Base-by-base conservation (phyloP, 2,329 filamentous ascomycete species). In the Sclerotinia trifoliorum region DNA sequence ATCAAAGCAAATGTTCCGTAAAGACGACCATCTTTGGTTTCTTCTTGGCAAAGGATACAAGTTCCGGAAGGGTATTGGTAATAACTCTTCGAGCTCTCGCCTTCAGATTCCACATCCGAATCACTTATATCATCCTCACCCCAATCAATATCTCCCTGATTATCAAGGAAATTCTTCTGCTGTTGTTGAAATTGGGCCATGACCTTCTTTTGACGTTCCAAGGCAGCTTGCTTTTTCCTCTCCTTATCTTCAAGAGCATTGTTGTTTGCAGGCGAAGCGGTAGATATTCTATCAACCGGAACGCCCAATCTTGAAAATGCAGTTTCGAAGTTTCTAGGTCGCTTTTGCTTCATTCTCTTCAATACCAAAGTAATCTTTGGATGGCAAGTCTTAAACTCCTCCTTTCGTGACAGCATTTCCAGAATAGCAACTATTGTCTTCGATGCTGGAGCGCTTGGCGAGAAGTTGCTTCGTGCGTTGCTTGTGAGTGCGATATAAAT, bases 121-220 rank as follows among this genome's bases (percentile, higher is more conserved):
- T 92, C 86, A 58, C 95, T 90, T 35, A 88, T 84, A 51, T 91
- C 92, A 63, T 93, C 86, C 69, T 95, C 91, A 19, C 92, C 93
- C 91, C 93, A 97, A 78, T 97, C 91, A 70, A 97, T 86, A 54
- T 89, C 85, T n/a, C 87, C 90, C 78, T 97, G 94, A 72, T 90
- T 95, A 68, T 92, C 90, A 80, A 99, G 82, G 80, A 99, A 99
- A 75, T 88, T 95, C 80, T 96, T 94, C 78, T 98, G 96, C 77
- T 99, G 94, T 77, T 97, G 91, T 78, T 98, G 95, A 80, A 99
- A 97, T 77, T 97, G 93, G 1, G 94, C 95, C 94, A 99, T 97
- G 44, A 99, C 93, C 75, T 88, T 91, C 2, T 94, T 94, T 79
- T 98, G 94, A 29, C 95, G 88, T 74, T 93, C 94, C 52, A 94